These are phyloP conservation scores for Nicotiana knightiana DNA, from an alignment of 257 asterid species.

Conservation along the genomic window DNA sequence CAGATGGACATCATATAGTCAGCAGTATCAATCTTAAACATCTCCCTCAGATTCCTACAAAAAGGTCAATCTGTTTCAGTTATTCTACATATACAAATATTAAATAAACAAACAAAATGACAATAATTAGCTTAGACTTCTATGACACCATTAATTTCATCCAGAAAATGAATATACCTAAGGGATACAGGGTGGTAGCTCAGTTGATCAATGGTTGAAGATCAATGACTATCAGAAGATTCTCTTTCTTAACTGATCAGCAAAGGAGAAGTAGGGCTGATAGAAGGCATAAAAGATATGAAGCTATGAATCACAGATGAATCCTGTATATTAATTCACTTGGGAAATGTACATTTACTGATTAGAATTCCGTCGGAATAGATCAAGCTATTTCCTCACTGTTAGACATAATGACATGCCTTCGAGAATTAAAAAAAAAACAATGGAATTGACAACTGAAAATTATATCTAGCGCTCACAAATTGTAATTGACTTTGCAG, in stretches of 20 bases:
- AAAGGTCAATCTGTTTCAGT: not conserved
- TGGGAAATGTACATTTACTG: not conserved
- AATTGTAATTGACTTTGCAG: not conserved
- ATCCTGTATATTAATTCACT: not conserved
- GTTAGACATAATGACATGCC: not conserved
- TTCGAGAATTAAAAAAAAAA: not conserved
- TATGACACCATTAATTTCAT: not conserved
- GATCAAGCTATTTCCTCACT: not conserved
- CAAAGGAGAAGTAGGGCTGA: not conserved
- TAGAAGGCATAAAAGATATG: not conserved
- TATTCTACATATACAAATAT: not conserved
- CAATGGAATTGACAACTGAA: not conserved
- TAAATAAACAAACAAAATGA: not conserved
- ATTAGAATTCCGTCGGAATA: not conserved
- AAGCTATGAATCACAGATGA: not conserved
- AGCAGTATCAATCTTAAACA: slow-evolving; percentile 92
- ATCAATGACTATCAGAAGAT: not conserved
- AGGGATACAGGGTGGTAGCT: not conserved
- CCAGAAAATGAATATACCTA: not conserved
- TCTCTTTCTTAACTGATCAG: not conserved
- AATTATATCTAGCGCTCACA: not conserved
- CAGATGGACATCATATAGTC: slow-evolving; percentile 98
- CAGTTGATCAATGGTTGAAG: not conserved
- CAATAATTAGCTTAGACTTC: not conserved
- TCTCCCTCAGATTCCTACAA: slow-evolving; percentile 78